Base-by-base conservation (phyloP, 2,329 filamentous ascomycete genomes). In the Sporothrix curviconia region DNA sequence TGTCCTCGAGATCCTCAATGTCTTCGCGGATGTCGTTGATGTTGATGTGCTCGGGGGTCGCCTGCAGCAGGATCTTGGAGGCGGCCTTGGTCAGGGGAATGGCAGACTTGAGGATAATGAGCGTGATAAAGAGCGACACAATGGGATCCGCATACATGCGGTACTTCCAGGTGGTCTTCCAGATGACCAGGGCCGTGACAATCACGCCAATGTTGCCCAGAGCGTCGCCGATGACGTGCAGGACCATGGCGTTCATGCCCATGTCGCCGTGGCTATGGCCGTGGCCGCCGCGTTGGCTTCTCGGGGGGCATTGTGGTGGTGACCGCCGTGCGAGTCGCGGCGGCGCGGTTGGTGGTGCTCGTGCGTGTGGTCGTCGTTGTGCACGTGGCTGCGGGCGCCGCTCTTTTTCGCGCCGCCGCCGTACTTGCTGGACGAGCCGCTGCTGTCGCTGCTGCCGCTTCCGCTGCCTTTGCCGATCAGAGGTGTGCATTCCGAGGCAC, bases 11-110 rank as follows among this genome's bases (percentile, higher is more conserved):
- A 15, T 82, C 76, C 68, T 92, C 83, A 55, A 99, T 96, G 69
- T 99, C 94, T 63, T 92, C 86, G 64, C 90, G 89, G 71, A 99
- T 92, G 59, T 97, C 89, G 63, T 92, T 87, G 57, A 96, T 83
- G 64, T 86, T 86, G 65, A 99, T 85, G 55, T 92, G 89, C 59
- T 91, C 86, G 0, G 94, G 94, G 0, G 94, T 95, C 2, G 92
- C 94, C 73, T 99, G 94, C 1, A 99, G 82, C 14, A 99, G 82
- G 57, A 99, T 95, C 66, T 94, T 87, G 51, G 87, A 86, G 5
- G 89, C 90, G 30, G 88, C 89, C 63, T 84, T 81, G 62, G 89
- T 92, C 22, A 95, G 82, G 1, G 90, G 89, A 51, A 94, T 82
- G 7, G 88, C 87, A 1, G 88, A 89, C 63, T 80, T 80, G 59